Base-by-base conservation (phyloP, 441 rosid species). In the Euphorbia celastroides region DNA sequence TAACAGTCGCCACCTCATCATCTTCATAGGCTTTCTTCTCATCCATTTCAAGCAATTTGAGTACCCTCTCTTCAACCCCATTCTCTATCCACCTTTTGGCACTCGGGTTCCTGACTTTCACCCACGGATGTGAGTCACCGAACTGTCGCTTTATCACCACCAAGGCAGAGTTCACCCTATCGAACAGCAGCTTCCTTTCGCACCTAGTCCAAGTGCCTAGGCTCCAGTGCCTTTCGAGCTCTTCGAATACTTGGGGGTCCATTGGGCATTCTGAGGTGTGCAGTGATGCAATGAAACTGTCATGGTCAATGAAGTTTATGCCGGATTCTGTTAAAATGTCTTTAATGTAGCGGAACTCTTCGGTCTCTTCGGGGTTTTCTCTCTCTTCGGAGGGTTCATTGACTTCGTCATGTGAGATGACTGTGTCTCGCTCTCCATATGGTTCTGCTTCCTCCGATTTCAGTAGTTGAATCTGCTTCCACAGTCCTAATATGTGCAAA, bases 381-480 rank as follows among this genome's bases (percentile, higher is more conserved):
- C 41, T 68, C 57, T 77, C 83, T 50, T 79, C 75, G 17, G 76
- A 48, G 60, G 75, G 81, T 20, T 75, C 88, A 10, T 57, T 69
- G 13, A 87, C 95, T 62, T 87, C 93, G 59, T 90, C 93, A 36
- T 89, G 86, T 11, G 93, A 86, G 77, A 87, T 54, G 2, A 79
- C 71, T 83, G 84, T 77, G 57, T 74, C 72, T 62, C 88, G 89
- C 74, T 88, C 98, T 5, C 66, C 75, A 57, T 86, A 85, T 62
- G 83, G 63, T 61, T 86, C 88, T 26, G 96, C 86, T 75, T 88
- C 96, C n/a, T n/a, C 38, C 60, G 82, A 77, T 71, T 89, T 95
- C 34, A 95, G 93, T n/a, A 92, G 88, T 70, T 92, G 87, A 69
- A 95, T 95, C 81, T 92, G 99, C 92, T 81, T 79, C 63, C 97